Base-by-base conservation (phyloP, 2,329 filamentous ascomycete species). In the Lachnellula subtilissima region DNA sequence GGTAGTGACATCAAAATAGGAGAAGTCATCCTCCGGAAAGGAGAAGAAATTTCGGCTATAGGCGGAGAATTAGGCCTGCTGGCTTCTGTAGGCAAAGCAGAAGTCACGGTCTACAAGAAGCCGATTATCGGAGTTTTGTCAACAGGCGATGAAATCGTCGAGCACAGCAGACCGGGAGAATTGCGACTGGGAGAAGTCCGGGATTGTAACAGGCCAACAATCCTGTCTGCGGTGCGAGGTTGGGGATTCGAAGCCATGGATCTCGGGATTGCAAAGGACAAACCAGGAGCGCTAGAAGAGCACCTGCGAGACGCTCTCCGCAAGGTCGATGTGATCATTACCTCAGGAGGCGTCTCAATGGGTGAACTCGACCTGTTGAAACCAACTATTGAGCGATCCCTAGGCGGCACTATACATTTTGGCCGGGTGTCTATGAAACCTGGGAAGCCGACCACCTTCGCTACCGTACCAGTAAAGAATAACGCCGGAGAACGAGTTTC, bases 381-480 rank as follows among this genome's bases (percentile, higher is more conserved):
- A 71, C 93, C 94, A 0, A 97, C 93, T 0, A 89, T 99, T 65
- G 94, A 97, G 75, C 87, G 93, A 43, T 80, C 85, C 1, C 82
- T 99, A 1, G 91, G 91, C 55, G 94, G 94, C 7, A 94, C 87
- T 0, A 96, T 99, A 63, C 94, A 97, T 72, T 99, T 99, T 65
- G 94, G 94, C 23, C 87, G 94, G 3, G 94, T 99, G 2, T 83
- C 87, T 53, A 97, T 99, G 94, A 99, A 99, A 76, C 94, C 94
- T 0, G 94, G 94, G 4, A 99, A 97, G 73, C 94, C 94, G 2
- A 97, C 92, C 0, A 99, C 94, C 0, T 99, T 99, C 71, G 94
- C 94, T 2, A 97, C 91, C 0, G 81, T 97, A 0, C 86, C 89
- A 1, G 76, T 81, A 40, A 86, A 85, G 71, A 76, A 82, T 57